Base-by-base conservation (phyloP, 2,329 filamentous ascomycete species). In the Pestalotiopsis sp. region DNA sequence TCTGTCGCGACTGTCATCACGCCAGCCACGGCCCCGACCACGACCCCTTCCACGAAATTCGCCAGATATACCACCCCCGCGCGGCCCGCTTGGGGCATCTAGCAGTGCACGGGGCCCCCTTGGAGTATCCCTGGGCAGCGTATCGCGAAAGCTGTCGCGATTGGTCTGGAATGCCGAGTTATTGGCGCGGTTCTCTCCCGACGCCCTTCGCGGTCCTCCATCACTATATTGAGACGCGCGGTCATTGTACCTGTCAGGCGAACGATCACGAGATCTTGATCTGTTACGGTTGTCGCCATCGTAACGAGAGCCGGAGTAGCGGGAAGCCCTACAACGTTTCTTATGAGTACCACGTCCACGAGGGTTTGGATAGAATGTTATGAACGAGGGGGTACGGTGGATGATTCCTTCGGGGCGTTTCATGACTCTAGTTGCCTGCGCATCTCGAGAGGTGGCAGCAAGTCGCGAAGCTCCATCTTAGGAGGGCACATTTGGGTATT, bases 61-160 rank as follows among this genome's bases (percentile, higher is more conserved):
- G 27, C 88, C 86, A 2, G 83, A 82, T 75, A 91, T 93, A 9
- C 88, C 89, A 68, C 90, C 86, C 58, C 91, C 91, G 68, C 92
- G 87, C 14, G 90, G 91, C 38, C 90, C 90, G 71, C 86, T 88
- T n/a, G 89, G 87, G 38, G 88, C 82, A 70, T 95, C 93, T 69
- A 92, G 87, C 68, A 94, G 83, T 3, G 92, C 93, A 79, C 95
- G 94, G 12, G 94, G 94, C 0, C 93, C 94, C 68, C 94, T 88
- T 3, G 94, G 94, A 1, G 93, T 91, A 71, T 97, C 93, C 72
- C 91, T 87, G 13, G 86, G 78, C 77, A 86, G 71, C 73, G 85
- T 77, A 73, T 90, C 87, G 67, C 86, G 84, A 71, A 90, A 90
- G 13, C 76, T 78, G 72, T 91, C 88, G 72, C 90, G 85, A 73